Evolutionary conservation across 1,139 yeast species (phyloP), one percentile per base, ranked within the genome.

Genomic region (Pichia kudriavzevii): DNA sequence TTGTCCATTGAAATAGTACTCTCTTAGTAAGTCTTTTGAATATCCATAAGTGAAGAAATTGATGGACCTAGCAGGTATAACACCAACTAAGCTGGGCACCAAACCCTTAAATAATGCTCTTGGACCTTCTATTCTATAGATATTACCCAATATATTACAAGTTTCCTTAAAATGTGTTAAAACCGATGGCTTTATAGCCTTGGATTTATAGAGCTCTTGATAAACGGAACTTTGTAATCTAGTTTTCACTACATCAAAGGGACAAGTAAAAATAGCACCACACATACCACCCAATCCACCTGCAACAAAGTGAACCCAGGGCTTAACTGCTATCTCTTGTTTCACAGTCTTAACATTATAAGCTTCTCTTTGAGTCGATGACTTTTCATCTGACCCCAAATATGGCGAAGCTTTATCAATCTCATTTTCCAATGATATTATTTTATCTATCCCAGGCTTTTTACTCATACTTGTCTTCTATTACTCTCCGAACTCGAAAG

Each of bases 241-340:
- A 0, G 99, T 93, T 55, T 93, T 93, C 31, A 93, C 95, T 36
- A 93, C 95, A 60, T 93, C 99, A 43, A 93, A 71, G 0, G 99
- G 99, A 49, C 95, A 81, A 0, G 98, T 93, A 38, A 79, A 79
- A 2, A 88, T 63, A 1, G 98, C 95, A 13, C 98, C 99, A 14
- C 93, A 84, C 95, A 91, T 91, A 9, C 98, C 99, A 24, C 97
- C 98, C 19, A 83, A 52, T 26, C 97, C 98, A 27, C 98, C 98
- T n/a, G 98, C 96, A n/a, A 88, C 83, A 55, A 88, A 91, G 60
- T 88, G 96, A 7, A 88, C 85, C 95, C 96, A 88, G 36, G 94
- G 94, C 47, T 72, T 74, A 3, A 79, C 75, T 12, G 38, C 31
- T 21, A 34, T 39, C 14, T 47, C 33, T 19, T 37, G 36, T 19